Percentiles rank a stretch among this genome's conserved stretches.
These are phyloP conservation scores for Arthrobotrys entomopaga DNA, from an alignment of 2,329 filamentous ascomycete genomes.

Conservation along the genomic window DNA sequence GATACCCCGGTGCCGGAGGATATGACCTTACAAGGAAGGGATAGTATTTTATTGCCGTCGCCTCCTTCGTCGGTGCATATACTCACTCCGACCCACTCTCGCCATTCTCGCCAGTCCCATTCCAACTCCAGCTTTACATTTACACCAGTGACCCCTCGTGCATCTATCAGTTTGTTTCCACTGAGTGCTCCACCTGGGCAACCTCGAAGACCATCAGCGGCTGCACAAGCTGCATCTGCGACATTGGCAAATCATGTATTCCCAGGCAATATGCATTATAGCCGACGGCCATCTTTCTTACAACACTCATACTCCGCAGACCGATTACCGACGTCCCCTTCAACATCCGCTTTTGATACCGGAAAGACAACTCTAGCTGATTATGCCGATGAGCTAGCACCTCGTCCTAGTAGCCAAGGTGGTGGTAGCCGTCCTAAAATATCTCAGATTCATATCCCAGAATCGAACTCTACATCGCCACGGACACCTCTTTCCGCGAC, in stretches of 20 bases:
- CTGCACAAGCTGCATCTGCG: conserved; percentile 26
- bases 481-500: conserved; percentile 30
- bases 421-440: conserved; percentile 18
- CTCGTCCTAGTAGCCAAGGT: conserved; percentile 3
- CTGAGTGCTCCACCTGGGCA: conserved; percentile 44
- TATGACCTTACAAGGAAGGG: conserved; percentile 40
- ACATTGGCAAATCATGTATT: conserved; percentile 31
- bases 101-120: conserved; percentile 44
- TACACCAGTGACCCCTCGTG: conserved; percentile 42
- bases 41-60: conserved; percentile 43
- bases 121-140: conserved; percentile 54
- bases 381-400: conserved; percentile 35
- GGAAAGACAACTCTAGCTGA: conserved; percentile 19
- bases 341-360: conserved; percentile 39
- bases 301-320: conserved; percentile 40
- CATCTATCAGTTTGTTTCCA: conserved; percentile 48
- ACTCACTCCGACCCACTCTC: conserved; percentile 42
- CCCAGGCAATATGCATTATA: conserved; percentile 21
- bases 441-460: conserved; percentile 38
- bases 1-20: conserved; percentile 44
- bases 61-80: conserved; percentile 46
- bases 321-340: conserved; percentile 28
- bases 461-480: conserved; percentile 20
- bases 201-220: conserved; percentile 25
- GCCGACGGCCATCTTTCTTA: conserved; percentile 45